A percentile compares a stretch with the other conserved stretches of the same genome.
Evolutionary conservation across 805 yeast genomes (phyloP).

Genomic region (Starmera amethionina): DNA sequence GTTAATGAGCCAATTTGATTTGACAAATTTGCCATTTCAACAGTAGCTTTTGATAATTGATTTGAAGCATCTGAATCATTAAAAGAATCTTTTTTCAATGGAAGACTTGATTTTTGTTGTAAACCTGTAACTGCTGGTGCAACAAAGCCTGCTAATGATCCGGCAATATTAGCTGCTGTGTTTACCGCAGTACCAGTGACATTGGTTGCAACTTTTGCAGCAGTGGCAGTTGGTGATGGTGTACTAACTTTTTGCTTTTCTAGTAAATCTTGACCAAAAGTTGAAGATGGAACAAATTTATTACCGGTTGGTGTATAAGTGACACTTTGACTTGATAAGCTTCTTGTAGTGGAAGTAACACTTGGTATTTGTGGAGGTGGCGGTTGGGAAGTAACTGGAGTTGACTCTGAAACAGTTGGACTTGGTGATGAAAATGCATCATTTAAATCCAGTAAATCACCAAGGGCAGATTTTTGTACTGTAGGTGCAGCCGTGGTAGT

Average conservation of each 20-base stretch:
- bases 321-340: slow-evolving; percentile 16
- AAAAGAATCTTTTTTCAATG: slow-evolving; percentile 4
- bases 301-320: slow-evolving; percentile 22
- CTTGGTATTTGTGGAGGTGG: slow-evolving; percentile 1
- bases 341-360: slow-evolving; percentile 8
- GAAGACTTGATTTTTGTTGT: slow-evolving; percentile 1
- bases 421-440: slow-evolving; percentile 40
- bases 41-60: slow-evolving; percentile 66
- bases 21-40: slow-evolving; percentile 79
- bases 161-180: neutral
- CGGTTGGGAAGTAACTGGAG: neutral
- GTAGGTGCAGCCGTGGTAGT: slow-evolving; percentile 10
- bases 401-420: slow-evolving; percentile 14
- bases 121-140: neutral
- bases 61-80: slow-evolving; percentile 40
- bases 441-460: slow-evolving; percentile 53
- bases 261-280: slow-evolving; percentile 70
- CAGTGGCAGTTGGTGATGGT: slow-evolving; percentile 12
- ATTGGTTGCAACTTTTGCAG: slow-evolving; percentile 9
- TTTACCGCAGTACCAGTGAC: slow-evolving; percentile 8
- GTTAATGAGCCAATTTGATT: slow-evolving; percentile 76
- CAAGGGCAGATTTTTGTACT: slow-evolving; percentile 41
- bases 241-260: slow-evolving; percentile 16
- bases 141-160: neutral
- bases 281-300: slow-evolving; percentile 70